Evolutionary conservation across 2,329 filamentous ascomycete species (phyloP), one percentile per base, ranked within the genome.

Genomic region (Pseudocercospora pini-densiflorae): DNA sequence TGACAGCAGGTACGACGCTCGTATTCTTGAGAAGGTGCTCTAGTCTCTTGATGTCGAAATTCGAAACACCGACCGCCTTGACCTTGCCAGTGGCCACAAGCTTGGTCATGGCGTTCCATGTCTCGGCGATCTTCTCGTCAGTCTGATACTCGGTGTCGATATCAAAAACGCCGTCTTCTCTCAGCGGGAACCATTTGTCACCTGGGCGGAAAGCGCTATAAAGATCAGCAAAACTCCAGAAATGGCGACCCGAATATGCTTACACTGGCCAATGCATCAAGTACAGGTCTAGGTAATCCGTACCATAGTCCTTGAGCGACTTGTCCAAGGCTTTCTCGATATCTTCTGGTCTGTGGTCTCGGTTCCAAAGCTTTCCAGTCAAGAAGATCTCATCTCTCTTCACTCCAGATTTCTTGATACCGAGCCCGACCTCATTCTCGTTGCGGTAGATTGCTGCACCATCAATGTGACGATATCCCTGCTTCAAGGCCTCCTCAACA

Each of bases 331-430:
- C 68, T 33, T 59, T 59, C 62, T 70, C 68, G 19, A 70, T 60
- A 53, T 66, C 78, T 45, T 84, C 69, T 51, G 88, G 84, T 90
- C 89, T 76, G 71, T 87, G 85, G 47, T 84, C 79, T 12, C 81
- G 86, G 78, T 88, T 88, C 86, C 86, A 89, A 12, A 89, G 79
- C 79, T 89, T 89, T 68, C 83, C 84, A n/a, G 87, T 88, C 31
- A 77, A 66, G 70, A 77, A 77, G 62, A 77, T 74, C 9, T 77
- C 73, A 12, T 72, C 66, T 24, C 75, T 68, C 9, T 69, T 53
- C 14, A 77, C 65, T 16, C 71, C 73, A 31, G 70, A 70, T 53
- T 73, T 71, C 31, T 63, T 69, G 65, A 75, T 71, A 8, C 73
- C 74, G 14, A 64, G 58, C 16, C 71, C 74, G 12, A 75, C 74